Evolutionary conservation across 1,284 basidiomycete species (phyloP).

Genomic region (Tylopilus orsonianus): DNA sequence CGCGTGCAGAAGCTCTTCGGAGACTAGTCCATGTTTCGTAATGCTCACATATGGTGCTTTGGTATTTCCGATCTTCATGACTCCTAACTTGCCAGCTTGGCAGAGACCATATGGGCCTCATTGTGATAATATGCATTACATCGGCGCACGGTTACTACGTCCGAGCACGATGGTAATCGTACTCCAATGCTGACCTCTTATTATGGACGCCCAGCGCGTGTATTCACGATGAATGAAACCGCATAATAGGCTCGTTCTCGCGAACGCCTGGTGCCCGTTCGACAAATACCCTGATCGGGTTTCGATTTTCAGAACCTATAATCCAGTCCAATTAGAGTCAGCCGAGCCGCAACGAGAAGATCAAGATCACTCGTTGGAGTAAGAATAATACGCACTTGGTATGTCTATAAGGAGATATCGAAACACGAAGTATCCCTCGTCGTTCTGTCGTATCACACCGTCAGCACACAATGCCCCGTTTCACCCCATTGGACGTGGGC

Average conservation of each 20-base stretch:
- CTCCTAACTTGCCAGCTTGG: conserved; percentile 7
- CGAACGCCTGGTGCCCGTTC: conserved; percentile 62
- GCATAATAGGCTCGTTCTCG: conserved; percentile 70
- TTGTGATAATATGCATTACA: conserved; percentile 27
- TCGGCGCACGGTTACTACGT: conserved; percentile 18
- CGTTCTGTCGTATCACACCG: conserved; percentile 48
- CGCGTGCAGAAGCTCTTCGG: conserved; percentile 97
- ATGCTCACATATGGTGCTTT: conserved; percentile 7
- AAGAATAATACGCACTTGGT: conserved; percentile 55
- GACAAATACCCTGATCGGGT: conserved; percentile 69
- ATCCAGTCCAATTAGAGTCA: conserved; percentile 7
- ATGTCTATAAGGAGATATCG: conserved; percentile 77
- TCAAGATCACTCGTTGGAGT: conserved; percentile 1
- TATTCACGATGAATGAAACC: conserved; percentile 50
- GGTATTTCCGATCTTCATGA: conserved; percentile 11
- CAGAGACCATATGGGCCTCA: conserved; percentile 18
- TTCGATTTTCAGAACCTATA: conserved; percentile 60
- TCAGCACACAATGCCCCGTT: conserved; percentile 12
- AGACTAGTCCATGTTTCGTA: conserved; percentile 49
- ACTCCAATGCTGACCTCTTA: conserved; percentile 6
- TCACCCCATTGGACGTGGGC: conserved; percentile 4
- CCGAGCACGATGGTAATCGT: conserved; percentile 12
- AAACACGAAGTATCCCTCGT: conserved; percentile 73
- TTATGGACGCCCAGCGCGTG: conserved; percentile 12
- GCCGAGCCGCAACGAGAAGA: conserved; percentile 1